phyloP scores from a whole-genome alignment of 768 basidiomycete genomes.

The Phaeotremella fagi region DNA sequence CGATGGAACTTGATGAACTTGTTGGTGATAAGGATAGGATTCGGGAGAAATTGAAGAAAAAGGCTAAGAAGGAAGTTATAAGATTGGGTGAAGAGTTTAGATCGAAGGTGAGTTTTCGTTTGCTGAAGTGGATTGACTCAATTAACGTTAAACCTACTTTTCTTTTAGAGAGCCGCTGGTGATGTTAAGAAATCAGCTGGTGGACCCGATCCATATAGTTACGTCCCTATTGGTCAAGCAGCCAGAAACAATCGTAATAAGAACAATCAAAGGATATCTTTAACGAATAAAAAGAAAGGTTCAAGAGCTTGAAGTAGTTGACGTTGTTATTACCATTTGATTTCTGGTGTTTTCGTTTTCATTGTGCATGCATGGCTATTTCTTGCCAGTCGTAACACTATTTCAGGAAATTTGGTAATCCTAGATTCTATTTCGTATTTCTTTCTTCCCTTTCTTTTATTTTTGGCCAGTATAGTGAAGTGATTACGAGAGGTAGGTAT shows the following conservation, averaged over 20 bases:
- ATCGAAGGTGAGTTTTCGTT: slow-evolving; percentile 70
- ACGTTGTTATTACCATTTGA: too few species aligned
- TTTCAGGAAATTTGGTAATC: too few species aligned
- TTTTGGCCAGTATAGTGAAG: too few species aligned
- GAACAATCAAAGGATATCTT: slow-evolving; percentile 21
- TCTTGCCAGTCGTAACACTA: too few species aligned
- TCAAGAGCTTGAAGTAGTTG: slow-evolving; percentile 20
- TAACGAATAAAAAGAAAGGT: slow-evolving; percentile 49
- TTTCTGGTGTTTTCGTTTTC: too few species aligned
- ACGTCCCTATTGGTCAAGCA: slow-evolving; percentile 76
- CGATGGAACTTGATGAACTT: slow-evolving; percentile 68
- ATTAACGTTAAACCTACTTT: slow-evolving; percentile 13
- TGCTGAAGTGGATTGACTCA: neutral
- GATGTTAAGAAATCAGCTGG: slow-evolving; percentile 84
- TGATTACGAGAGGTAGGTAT: too few species aligned
- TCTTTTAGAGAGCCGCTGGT: slow-evolving; percentile 77
- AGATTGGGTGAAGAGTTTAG: slow-evolving; percentile 84
- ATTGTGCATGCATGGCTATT: too few species aligned
- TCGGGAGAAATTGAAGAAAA: slow-evolving; percentile 52
- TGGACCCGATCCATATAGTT: slow-evolving; percentile 84
- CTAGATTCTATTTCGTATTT: too few species aligned
- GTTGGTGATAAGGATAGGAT: slow-evolving; percentile 44
- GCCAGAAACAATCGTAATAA: slow-evolving; percentile 60
- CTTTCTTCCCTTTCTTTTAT: too few species aligned
- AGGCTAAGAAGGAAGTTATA: slow-evolving; percentile 53